A percentile compares a stretch with the other conserved stretches of the same genome.
phyloP scores from a whole-genome alignment of 257 asterid species.

The Scutellaria baicalensis region DNA sequence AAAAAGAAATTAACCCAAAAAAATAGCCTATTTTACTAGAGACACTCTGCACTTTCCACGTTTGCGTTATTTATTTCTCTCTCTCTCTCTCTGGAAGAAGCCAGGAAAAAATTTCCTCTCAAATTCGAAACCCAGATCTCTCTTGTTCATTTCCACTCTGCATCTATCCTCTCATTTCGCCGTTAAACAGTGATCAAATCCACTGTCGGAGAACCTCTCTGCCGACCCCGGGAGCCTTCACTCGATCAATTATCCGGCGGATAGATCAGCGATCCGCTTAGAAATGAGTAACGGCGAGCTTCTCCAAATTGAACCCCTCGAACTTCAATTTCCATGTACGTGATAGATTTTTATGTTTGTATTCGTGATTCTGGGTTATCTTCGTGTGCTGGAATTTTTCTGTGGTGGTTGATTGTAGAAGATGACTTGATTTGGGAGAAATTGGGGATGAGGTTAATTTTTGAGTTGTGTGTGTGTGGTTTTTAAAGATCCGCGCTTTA shows the following conservation, averaged over 20 bases:
- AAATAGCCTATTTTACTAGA: slow-evolving; percentile 1
- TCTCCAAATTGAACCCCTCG: slow-evolving; percentile 71
- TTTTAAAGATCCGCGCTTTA: slow-evolving; percentile 24
- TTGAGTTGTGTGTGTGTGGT: neutral
- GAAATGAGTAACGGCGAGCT: slow-evolving; percentile 54
- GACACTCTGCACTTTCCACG: slow-evolving; percentile 21
- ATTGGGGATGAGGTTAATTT: neutral
- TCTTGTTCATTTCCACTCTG: slow-evolving; percentile 6
- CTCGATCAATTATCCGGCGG: slow-evolving; percentile 17
- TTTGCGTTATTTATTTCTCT: slow-evolving; percentile 12
- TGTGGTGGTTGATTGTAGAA: neutral
- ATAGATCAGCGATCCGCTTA: slow-evolving; percentile 25
- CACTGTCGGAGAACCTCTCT: slow-evolving; percentile 8
- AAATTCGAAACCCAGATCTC: slow-evolving; percentile 31
- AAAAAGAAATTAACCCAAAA: neutral
- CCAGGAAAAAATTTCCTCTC: neutral
- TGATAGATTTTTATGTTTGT: neutral
- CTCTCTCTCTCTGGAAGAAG: slow-evolving; percentile 9
- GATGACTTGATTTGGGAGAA: neutral
- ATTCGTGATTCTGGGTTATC: neutral
- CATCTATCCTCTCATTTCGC: slow-evolving; percentile 3
- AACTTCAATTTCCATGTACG: slow-evolving; percentile 71
- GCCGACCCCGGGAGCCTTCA: neutral
- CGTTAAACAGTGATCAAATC: slow-evolving; percentile 3
- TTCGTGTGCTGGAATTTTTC: neutral